phyloP scores from a whole-genome alignment of 164 flowering plant species.

The Dillenia turbinata region DNA sequence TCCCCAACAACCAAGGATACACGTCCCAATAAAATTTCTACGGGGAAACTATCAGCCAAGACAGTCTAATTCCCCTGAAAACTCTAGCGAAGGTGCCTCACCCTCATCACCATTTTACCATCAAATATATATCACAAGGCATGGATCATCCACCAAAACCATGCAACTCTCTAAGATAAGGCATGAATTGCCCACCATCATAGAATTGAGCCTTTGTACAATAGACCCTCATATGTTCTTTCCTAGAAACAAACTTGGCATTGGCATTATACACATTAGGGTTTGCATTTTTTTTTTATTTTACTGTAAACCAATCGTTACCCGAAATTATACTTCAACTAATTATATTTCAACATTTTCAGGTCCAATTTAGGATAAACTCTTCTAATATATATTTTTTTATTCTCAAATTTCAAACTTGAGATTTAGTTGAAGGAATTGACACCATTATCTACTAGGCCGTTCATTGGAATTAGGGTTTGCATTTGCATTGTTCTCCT shows the following conservation, averaged over 20 bases:
- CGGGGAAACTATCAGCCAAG: constrained; percentile 40
- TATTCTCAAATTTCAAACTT: no score
- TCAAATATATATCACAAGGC: constrained; percentile 36
- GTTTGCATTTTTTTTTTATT: no score
- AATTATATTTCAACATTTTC: no score
- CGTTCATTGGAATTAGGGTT: no score
- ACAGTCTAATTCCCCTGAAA: constrained; percentile 48
- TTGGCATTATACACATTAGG: no score
- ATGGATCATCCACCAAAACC: constrained; percentile 25
- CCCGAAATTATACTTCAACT: no score
- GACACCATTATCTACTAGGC: no score
- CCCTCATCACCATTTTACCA: constrained; percentile 38
- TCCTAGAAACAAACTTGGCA: constrained; percentile 26
- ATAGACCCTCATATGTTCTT: constrained; percentile 34
- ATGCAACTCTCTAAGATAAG: constrained; percentile 38
- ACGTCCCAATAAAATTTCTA: constrained; percentile 58
- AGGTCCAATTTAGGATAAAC: no score
- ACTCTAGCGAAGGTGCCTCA: constrained; percentile 50
- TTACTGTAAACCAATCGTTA: no score
- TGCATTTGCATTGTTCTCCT: constrained; percentile 17
- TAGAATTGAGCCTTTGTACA: constrained; percentile 33
- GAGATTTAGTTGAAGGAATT: no score
- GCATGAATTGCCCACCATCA: constrained; percentile 32
- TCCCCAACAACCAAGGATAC: constrained; percentile 50
- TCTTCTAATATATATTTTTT: no score